Base-by-base conservation (phyloP, 2,329 filamentous ascomycete species). In the Tolypocladium guangdongense region DNA sequence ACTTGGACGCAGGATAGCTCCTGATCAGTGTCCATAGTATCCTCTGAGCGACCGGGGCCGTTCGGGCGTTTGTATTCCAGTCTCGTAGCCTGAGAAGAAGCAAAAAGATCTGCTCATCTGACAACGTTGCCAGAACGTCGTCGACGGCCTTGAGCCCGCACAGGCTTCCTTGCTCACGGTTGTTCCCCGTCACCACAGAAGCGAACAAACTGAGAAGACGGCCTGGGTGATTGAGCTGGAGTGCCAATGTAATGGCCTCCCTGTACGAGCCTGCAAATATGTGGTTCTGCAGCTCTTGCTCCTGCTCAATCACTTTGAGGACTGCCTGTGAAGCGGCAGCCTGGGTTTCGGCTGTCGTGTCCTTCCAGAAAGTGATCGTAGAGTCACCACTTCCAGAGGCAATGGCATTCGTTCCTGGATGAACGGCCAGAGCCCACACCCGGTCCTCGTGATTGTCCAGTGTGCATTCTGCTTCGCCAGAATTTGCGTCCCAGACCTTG, bases 371-470 rank as follows among this genome's bases (percentile, higher is more conserved):
- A 1, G 90, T 95, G 38, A 99, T 82, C 1, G 90, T 91, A 36
- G 90, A 91, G 69, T 99, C 93, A 51, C 88, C 92, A 54, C 89
- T 91, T 37, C 91, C 93, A 7, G 93, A 97, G 37, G 95, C 86
- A 51, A 99, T 81, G 50, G 84, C 84, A 62, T 91, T 82, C 11
- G 76, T 80, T 45, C 76, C 64, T 47, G 86, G 78, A 66, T 92
- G 79, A 12, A 89, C 82, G 5, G 89, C 82, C 20, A 97, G 74
- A 0, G 90, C 90, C 91, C 91, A 96, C 1, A 97, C 91, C 54
- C 93, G 83, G 70, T 99, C 93, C 62, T 90, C 90, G 68, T 99
- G 93, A 70, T 97, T 97, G 71, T 99, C 93, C 5, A 99, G 78
- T 0, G 93, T 99, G 59, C 87, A 87, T 60, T 91, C 89, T 3